Base-by-base conservation (phyloP, 805 yeast genomes). In the Kuraishia capsulata region DNA sequence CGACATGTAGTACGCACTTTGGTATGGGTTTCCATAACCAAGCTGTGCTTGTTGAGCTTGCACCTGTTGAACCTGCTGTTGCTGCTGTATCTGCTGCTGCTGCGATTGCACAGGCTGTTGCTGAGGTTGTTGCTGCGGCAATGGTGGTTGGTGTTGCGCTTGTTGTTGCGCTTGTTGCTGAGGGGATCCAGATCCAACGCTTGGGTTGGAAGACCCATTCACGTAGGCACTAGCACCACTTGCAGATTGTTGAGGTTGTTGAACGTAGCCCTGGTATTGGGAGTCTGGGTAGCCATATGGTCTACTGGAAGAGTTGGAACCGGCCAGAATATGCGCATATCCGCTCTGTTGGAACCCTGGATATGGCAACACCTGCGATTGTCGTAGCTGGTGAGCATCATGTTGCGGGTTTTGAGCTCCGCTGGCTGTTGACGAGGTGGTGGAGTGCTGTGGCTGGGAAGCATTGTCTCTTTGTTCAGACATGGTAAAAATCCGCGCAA, bases 251-350 rank as follows among this genome's bases (percentile, higher is more conserved):
- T 26, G 29, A 11, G 36, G 21, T 16, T 16, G 17, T 14, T 33
- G 36, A 26, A 16, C 21, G 18, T 33, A 20, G 26, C 36, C 21
- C 37, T 34, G 37, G 37, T 34, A 34, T n/a, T 24, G 37, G n/a
- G 8, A 8, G 6, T 34, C 37, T 11, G 37, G 37, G 23, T 34
- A 34, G 21, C n/a, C 37, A 23, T 34, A 34, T 10, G 37, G 37
- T 26, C 37, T 24, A 4, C 14, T 10, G 14, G 9, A 13, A 20
- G 16, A 14, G 14, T 16, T 18, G 10, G 37, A 14, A 14, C 20
- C 18, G 23, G 31, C 16, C 31, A 25, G 14, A 16, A 21, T 34
- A 17, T 24, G 17, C 14, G 31, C 11, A 19, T 34, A 34, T 11
- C 29, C 29, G 18, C 20, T 14, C 31, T 34, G 37, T 19, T 34